phyloP scores from a whole-genome alignment of 2,329 filamentous ascomycete genomes.

The Huntiella abstrusa region DNA sequence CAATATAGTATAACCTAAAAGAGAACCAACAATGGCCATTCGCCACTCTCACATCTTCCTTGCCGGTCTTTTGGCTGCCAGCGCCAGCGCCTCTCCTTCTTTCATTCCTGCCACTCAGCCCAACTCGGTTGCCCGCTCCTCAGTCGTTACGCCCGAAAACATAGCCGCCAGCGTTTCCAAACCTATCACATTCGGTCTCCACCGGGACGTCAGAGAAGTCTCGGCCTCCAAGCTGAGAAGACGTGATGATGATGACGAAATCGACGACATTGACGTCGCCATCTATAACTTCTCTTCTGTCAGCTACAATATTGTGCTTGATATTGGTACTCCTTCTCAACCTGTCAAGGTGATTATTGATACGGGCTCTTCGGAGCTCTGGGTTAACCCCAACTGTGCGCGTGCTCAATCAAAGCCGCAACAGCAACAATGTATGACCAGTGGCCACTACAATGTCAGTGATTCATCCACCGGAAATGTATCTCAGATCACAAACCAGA shows the following conservation, averaged over 20 bases:
- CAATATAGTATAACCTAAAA: too few species aligned
- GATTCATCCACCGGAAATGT: constrained; percentile 14
- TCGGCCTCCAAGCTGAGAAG: constrained; percentile 2
- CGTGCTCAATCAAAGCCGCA: constrained; percentile 11
- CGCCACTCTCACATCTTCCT: constrained; percentile 2
- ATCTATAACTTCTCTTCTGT: constrained; percentile 14
- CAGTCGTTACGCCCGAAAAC: not conserved
- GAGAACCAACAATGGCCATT: too few species aligned
- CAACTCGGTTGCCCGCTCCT: not conserved
- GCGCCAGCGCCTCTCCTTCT: constrained; percentile 1
- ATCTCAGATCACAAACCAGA: constrained; percentile 12
- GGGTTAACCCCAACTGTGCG: constrained; percentile 23
- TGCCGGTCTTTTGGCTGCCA: constrained; percentile 3
- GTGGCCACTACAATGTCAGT: constrained; percentile 11
- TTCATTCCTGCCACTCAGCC: not conserved
- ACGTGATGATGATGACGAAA: constrained; percentile 2
- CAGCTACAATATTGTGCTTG: constrained; percentile 22
- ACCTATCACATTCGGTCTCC: constrained; percentile 5
- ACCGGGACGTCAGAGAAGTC: constrained; percentile 5
- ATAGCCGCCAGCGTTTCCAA: not conserved
- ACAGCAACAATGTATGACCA: constrained; percentile 9
- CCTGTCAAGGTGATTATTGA: constrained; percentile 23
- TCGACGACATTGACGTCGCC: constrained; percentile 11
- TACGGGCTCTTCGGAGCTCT: constrained; percentile 24
- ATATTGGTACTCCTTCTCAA: constrained; percentile 22